A percentile compares a stretch with the other conserved stretches of the same genome.
These are phyloP conservation scores for Xenosphaeropsis pyriputrescens DNA, from an alignment of 2,329 filamentous ascomycete genomes.

Conservation along the genomic window DNA sequence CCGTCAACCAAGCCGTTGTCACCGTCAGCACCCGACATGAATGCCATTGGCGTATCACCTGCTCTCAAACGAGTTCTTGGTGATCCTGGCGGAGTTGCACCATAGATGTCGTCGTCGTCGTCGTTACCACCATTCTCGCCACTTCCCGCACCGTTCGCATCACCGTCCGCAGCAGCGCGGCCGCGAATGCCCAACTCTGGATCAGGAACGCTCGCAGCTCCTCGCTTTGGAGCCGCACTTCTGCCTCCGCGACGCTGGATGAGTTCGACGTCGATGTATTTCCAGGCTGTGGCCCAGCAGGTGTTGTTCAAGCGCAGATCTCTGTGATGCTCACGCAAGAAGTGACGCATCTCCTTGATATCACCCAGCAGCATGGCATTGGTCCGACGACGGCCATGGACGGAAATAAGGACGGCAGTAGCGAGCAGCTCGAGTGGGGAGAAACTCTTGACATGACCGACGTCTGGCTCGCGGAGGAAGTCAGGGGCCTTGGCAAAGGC, in stretches of 20 bases:
- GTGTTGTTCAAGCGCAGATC: constrained; percentile 19
- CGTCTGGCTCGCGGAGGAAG: constrained; percentile 9
- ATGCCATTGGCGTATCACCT: constrained; percentile 4
- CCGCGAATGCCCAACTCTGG: too few relatives aligned
- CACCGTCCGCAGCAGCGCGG: too few relatives aligned
- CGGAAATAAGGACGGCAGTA: constrained; percentile 17
- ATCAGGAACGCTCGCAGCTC: too few relatives aligned
- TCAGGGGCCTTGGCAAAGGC: constrained; percentile 15
- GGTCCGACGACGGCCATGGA: constrained; percentile 14
- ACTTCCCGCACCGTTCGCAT: too few relatives aligned
- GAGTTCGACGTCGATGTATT: constrained; percentile 13
- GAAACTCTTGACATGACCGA: constrained; percentile 18
- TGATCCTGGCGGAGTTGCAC: too few relatives aligned
- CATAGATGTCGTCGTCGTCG: too few relatives aligned
- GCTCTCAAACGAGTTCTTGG: too few relatives aligned
- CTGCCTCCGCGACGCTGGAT: constrained; percentile 1
- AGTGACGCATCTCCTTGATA: constrained; percentile 17
- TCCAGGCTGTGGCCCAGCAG: constrained; percentile 18
- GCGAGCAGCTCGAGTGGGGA: constrained; percentile 20
- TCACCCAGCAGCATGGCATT: constrained; percentile 17
- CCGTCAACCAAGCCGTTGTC: constrained; percentile 10
- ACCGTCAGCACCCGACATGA: constrained; percentile 15
- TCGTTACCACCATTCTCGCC: too few relatives aligned
- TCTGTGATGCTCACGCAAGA: constrained; percentile 16
- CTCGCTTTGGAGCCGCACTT: background rate